A percentile compares a stretch with the other conserved stretches of the same genome.
phyloP scores from a whole-genome alignment of 257 asterid species.

The Buddleja alternifolia region DNA sequence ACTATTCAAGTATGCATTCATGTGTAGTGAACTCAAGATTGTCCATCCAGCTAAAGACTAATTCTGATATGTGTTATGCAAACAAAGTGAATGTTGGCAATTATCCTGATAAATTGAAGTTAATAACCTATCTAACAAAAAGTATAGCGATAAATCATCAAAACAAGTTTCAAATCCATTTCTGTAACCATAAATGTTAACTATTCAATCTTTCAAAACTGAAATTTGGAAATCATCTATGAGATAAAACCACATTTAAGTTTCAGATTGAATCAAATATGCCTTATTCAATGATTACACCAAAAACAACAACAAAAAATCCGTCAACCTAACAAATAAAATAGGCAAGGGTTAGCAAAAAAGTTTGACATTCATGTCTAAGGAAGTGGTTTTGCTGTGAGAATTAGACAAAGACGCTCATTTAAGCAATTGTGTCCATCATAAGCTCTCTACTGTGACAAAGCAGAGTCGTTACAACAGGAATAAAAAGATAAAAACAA shows the following conservation, averaged over 20 bases:
- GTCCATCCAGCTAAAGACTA: background rate
- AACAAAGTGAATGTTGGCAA: background rate
- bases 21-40: background rate
- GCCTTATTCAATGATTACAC: background rate
- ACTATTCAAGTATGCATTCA: background rate
- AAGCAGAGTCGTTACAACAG: background rate
- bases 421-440: too few species aligned
- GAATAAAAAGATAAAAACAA: background rate
- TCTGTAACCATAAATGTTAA: background rate
- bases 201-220: too few species aligned
- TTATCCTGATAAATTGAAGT: background rate
- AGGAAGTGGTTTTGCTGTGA: background rate
- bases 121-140: slow-evolving; percentile 12
- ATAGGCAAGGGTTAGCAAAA: slow-evolving; percentile 4
- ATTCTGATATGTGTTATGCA: background rate
- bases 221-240: background rate
- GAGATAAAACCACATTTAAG: background rate
- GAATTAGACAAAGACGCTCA: too few species aligned
- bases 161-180: slow-evolving; percentile 10
- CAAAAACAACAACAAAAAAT: slow-evolving; percentile 8
- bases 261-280: slow-evolving; percentile 5
- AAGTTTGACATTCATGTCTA: background rate
- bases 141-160: background rate
- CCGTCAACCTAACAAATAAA: slow-evolving; percentile 9
- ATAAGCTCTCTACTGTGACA: too few species aligned